Evolutionary conservation across 2,329 filamentous ascomycete species (phyloP).

Genomic region (Fusarium hostae): DNA sequence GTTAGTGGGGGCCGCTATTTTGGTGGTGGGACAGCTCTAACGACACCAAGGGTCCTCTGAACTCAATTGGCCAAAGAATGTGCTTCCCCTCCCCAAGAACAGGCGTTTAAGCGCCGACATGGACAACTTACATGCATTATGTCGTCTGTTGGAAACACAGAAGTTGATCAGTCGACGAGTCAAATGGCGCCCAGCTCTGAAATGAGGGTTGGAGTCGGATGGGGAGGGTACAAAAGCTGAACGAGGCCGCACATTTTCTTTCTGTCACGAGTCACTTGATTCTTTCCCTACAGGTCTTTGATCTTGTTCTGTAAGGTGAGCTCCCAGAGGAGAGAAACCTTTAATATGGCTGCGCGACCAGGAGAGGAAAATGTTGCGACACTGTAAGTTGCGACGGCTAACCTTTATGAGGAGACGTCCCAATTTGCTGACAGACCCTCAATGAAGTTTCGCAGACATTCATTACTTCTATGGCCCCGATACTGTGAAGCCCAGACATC

Average conservation of each 20-base stretch:
- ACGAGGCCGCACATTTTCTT: conserved; percentile 29
- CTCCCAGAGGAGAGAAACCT: conserved; percentile 1
- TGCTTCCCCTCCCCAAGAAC: conserved; percentile 40
- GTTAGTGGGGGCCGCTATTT: conserved; percentile 40
- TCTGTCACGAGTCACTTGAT: conserved; percentile 16
- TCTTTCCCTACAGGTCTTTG: neutral
- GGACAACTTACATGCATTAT: conserved; percentile 44
- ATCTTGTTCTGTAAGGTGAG: neutral
- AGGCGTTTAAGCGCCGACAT: conserved; percentile 48
- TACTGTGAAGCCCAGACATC: conserved; percentile 74
- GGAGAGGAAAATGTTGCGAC: conserved; percentile 64
- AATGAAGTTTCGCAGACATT: conserved; percentile 75
- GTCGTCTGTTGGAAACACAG: conserved; percentile 38
- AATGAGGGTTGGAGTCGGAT: conserved; percentile 1
- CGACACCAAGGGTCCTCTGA: conserved; percentile 41
- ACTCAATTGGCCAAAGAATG: conserved; percentile 38
- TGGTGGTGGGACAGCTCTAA: conserved; percentile 40
- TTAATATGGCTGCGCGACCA: conserved; percentile 57
- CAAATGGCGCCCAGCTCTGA: conserved; percentile 33
- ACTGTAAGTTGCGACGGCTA: conserved; percentile 54
- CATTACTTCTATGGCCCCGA: conserved; percentile 83
- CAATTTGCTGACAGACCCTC: conserved; percentile 15
- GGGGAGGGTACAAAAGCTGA: conserved; percentile 42
- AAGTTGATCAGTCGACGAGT: conserved; percentile 37
- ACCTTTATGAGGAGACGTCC: neutral